phyloP scores from a whole-genome alignment of 2,329 filamentous ascomycete species.

The Aspergillus tamarii region DNA sequence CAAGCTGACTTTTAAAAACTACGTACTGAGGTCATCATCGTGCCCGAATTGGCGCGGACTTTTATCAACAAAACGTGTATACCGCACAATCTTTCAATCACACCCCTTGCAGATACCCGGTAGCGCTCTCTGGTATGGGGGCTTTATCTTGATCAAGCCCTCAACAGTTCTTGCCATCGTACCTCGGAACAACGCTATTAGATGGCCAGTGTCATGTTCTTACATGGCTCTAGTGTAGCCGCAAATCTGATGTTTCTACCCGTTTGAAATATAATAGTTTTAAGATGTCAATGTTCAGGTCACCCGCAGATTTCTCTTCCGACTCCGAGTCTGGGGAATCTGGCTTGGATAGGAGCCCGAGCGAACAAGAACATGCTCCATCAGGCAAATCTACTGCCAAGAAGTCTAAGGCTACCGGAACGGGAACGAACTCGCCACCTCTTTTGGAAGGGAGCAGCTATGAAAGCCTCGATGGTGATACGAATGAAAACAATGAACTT shows the following conservation, averaged over 20 bases:
- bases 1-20: background rate
- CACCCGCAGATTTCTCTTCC: constrained; percentile 44
- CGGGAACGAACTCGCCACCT: constrained; percentile 10
- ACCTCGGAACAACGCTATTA: background rate
- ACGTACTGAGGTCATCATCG: too few relatives aligned
- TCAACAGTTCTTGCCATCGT: background rate
- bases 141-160: background rate
- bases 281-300: constrained; percentile 46
- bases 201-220: constrained; percentile 6
- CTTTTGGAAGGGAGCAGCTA: constrained; percentile 8
- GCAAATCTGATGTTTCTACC: background rate
- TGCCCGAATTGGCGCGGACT: background rate
- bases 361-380: constrained; percentile 19
- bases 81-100: background rate
- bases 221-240: constrained; percentile 5
- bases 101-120: background rate
- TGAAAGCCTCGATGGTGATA: constrained; percentile 4
- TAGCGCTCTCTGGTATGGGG: background rate
- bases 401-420: constrained; percentile 2
- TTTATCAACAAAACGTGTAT: background rate
- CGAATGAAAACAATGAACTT: constrained; percentile 25
- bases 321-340: constrained; percentile 36
- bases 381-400: background rate
- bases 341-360: constrained; percentile 26
- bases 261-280: background rate